Conservation (phyloP, 2,329 filamentous ascomycete genomes). For the Microcyclospora pomicola region DNA sequence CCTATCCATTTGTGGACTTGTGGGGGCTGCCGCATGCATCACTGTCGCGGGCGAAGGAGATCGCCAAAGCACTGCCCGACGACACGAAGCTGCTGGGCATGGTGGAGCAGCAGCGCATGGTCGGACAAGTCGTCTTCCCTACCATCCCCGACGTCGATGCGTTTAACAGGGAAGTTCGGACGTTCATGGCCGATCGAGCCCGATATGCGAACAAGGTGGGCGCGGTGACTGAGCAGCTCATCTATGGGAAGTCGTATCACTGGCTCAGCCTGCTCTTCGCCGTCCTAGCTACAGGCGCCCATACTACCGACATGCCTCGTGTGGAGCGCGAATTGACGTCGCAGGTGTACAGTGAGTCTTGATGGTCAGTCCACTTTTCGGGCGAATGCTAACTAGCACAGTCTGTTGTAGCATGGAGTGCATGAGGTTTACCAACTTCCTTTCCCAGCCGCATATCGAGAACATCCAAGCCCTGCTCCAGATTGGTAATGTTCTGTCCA, state of each 20-base stretch:
- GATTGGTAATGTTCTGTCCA: conserved; percentile 40
- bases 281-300: conserved; percentile 47
- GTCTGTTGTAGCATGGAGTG: conserved; percentile 54
- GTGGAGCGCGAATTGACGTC: conserved; percentile 50
- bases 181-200: conserved; percentile 39
- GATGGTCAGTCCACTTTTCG: not conserved
- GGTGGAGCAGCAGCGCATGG: conserved; percentile 44
- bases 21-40: conserved; percentile 48
- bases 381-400: conserved; percentile 22
- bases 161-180: conserved; percentile 41
- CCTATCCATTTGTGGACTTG: conserved; percentile 51
- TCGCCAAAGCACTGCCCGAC: conserved; percentile 44
- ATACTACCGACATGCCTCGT: conserved; percentile 43
- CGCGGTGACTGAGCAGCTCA: conserved; percentile 38
- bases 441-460: conserved; percentile 47
- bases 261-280: conserved; percentile 49
- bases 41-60: conserved; percentile 41
- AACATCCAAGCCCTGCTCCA: conserved; percentile 49
- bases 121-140: conserved; percentile 46
- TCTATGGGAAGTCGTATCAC: conserved; percentile 44
- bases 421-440: conserved; percentile 48
- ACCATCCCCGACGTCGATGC: conserved; percentile 42
- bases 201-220: conserved; percentile 27
- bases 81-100: conserved; percentile 46
- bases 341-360: conserved; percentile 43